Conservation (phyloP, 192 early-diverging fungal species). For the Umbelopsis vinacea region DNA sequence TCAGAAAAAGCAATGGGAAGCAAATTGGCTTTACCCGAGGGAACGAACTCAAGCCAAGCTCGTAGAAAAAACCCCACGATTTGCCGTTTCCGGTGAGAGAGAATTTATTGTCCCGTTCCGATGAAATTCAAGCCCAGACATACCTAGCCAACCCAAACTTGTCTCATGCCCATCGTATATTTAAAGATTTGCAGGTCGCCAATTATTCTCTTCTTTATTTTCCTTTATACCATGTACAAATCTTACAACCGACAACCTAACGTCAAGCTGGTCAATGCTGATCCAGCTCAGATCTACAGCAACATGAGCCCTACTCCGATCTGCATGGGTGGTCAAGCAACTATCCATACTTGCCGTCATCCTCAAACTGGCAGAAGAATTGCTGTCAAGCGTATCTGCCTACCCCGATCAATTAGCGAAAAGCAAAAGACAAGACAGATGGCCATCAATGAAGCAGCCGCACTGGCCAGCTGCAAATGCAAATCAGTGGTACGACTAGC, state of each 20-base stretch:
- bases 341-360: conserved; percentile 9
- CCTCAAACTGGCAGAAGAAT: background rate
- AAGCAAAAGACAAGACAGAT: background rate
- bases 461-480: background rate
- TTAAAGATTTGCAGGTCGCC: no score
- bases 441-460: conserved; percentile 10
- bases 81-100: conserved; percentile 23
- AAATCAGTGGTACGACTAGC: background rate
- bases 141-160: background rate
- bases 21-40: no score
- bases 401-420: conserved; percentile 2
- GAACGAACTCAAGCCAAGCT: background rate
- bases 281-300: conserved; percentile 9
- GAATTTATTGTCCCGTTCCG: background rate
- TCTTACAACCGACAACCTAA: background rate
- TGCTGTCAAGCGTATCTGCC: conserved; percentile 1
- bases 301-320: conserved; percentile 3
- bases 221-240: background rate
- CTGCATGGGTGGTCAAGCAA: background rate
- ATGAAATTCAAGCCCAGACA: background rate
- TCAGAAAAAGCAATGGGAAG: no score
- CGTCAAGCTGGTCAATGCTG: conserved; percentile 9
- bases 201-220: background rate
- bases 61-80: background rate
- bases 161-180: background rate